Conservation (phyloP, 225 moss, liverwort and hornwort species). For the Marchantia paleacea region DNA sequence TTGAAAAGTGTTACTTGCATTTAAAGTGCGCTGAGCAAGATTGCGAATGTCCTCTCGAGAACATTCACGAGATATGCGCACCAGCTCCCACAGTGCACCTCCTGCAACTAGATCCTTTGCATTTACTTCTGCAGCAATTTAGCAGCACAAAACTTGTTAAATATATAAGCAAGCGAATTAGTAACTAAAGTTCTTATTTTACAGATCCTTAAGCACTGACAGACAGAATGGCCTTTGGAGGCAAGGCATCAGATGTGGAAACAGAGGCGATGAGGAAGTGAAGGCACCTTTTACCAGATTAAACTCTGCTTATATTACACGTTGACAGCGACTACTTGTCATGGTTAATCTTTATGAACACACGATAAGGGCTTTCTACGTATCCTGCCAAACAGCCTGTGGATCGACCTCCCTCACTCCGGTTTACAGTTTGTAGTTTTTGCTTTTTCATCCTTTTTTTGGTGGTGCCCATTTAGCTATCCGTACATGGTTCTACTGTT, state of each 20-base stretch:
- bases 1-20: constrained; percentile 76
- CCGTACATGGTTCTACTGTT: constrained; percentile 2
- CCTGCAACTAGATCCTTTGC: constrained; percentile 90
- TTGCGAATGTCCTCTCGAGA: constrained; percentile 92
- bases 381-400: neutral
- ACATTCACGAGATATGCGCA: constrained; percentile 88
- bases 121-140: constrained; percentile 66
- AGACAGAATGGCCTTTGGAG: neutral
- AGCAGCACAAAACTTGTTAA: constrained; percentile 17
- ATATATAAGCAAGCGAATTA: neutral
- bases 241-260: neutral
- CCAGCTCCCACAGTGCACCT: constrained; percentile 89
- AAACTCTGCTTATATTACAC: constrained; percentile 1
- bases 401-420: neutral
- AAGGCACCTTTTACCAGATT: neutral
- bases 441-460: neutral
- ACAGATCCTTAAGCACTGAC: neutral
- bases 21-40: constrained; percentile 84
- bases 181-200: neutral
- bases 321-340: constrained; percentile 7
- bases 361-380: neutral
- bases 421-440: neutral
- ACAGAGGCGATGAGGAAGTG: neutral
- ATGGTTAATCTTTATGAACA: neutral
- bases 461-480: constrained; percentile 5